Conservation (phyloP, 2,329 filamentous ascomycete species). For the Xylaria sp. region DNA sequence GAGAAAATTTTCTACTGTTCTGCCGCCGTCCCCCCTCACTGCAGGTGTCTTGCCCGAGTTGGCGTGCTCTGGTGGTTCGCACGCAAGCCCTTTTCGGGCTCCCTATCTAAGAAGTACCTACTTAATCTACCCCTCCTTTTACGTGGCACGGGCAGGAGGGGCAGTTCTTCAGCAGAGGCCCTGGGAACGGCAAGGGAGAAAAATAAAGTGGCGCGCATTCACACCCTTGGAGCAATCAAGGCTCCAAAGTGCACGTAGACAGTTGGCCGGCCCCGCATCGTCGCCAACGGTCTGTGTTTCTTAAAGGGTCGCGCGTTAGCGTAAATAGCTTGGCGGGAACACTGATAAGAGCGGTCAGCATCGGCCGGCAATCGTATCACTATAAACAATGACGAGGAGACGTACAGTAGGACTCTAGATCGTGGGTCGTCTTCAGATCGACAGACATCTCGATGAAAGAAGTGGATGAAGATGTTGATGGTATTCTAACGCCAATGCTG, state of each 20-base stretch:
- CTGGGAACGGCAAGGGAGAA: neutral
- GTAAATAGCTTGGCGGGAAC: neutral
- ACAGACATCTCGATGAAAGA: too few relatives aligned
- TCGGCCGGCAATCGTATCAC: neutral
- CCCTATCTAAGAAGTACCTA: neutral
- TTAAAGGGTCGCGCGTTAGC: neutral
- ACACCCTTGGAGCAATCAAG: constrained; percentile 2
- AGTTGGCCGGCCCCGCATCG: neutral
- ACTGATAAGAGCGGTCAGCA: constrained; percentile 19
- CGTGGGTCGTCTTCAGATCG: too few relatives aligned
- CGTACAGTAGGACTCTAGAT: too few relatives aligned
- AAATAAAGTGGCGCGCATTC: constrained; percentile 6
- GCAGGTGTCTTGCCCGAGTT: neutral
- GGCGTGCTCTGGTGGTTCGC: neutral
- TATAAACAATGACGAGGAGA: too few relatives aligned
- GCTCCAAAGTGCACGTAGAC: constrained; percentile 3
- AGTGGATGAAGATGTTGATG: too few relatives aligned
- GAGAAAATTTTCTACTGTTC: constrained; percentile 12
- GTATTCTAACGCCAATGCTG: too few relatives aligned
- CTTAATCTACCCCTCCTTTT: constrained; percentile 14
- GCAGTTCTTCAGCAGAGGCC: neutral
- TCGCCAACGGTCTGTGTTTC: neutral
- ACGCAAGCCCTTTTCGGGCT: neutral
- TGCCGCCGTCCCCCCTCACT: neutral
- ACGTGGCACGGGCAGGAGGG: constrained; percentile 27